Evolutionary conservation across 1,284 basidiomycete species (phyloP), one percentile per base, ranked within the genome.

Genomic region (Gymnopus androsaceus): DNA sequence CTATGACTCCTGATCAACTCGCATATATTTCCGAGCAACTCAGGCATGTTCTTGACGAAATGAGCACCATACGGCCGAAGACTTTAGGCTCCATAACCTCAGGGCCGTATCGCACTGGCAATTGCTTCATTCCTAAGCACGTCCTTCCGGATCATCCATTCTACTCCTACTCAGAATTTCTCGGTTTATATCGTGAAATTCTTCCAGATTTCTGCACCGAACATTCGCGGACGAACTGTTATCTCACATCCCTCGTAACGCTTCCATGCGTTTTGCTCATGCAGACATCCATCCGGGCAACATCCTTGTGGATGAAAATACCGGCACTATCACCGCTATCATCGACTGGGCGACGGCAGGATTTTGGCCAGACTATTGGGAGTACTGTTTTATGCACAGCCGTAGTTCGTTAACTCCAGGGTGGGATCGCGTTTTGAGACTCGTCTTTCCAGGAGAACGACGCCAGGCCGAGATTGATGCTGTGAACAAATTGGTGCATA

Each of bases 311-410:
- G 47, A 66, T 17, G 68, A 65, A 4, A 62, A 59, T 4, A 63
- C 33, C n/a, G n/a, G n/a, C n/a, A n/a, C n/a, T n/a, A 61, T 71
- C 38, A 69, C 67, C 15, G 67, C 38, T 34, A 60, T 70, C 48
- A 57, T 71, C 36, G 68, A 70, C 53, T 71, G 69, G 68, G 63
- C 50, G 21, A 64, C 58, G 40, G 65, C 65, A 42, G 67, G 71
- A 60, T 63, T 65, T 65, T 67, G 66, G 67, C 67, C 67, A 12
- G 63, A 58, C 23, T 69, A 59, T 55, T 70, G 67, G 67, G 31
- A 33, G 31, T 33, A 33, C 14, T 33, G 31, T 14, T 7, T 6
- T 6, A 33, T 33, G 31, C 31, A 33, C 31, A 33, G 14, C 31
- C 31, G 7, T 6, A 14, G 14, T 7, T 33, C 7, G 31, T 6